Base-by-base conservation (phyloP, 2,329 filamentous ascomycete genomes). In the Aspergillus awamori region DNA sequence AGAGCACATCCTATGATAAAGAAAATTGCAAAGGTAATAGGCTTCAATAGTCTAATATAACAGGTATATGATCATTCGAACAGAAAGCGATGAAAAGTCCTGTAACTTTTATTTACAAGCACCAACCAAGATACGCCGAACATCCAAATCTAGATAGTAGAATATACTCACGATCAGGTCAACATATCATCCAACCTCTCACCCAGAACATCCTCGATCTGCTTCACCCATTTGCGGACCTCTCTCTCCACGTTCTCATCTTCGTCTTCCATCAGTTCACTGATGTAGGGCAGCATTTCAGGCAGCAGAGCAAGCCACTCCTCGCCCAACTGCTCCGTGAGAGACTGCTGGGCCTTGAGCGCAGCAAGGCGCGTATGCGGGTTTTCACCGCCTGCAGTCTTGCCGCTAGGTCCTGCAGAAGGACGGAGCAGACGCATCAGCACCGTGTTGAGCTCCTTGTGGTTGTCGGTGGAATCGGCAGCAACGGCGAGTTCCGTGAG, bases 241-340 rank as follows among this genome's bases (percentile, higher is more conserved):
- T 97, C 93, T 72, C 87, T 83, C 81, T 99, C 95, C 24, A 99
- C 94, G 28, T 85, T 84, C 79, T 98, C 95, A 72, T 98, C 93
- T 68, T 98, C 95, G 74, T 99, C 95, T 74, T 99, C 95, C 79
- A 97, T 90, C 71, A 97, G 77, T 80, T 99, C 95, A 71, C 92
- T 96, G 69, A 99, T 97, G 66, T 94, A 92, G 20, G 96, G 94
- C 74, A 99, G 80, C 90, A 97, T 98, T 84, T 99, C 95, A 0
- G 94, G 92, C 73, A 98, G 77, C 81, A 96, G 85, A 1, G 88
- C 86, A 62, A 99, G 79, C 95, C 95, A 99, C 73, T 99, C 95
- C 75, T 98, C 93, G 61, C 93, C 93, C 26, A 98, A 79, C 52
- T 86, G 83, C 67, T 90, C 87, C 11, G 93, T 96, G 64, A 98